phyloP scores from a whole-genome alignment of 306 rosid genomes.

The Ochetophila trinervis region DNA sequence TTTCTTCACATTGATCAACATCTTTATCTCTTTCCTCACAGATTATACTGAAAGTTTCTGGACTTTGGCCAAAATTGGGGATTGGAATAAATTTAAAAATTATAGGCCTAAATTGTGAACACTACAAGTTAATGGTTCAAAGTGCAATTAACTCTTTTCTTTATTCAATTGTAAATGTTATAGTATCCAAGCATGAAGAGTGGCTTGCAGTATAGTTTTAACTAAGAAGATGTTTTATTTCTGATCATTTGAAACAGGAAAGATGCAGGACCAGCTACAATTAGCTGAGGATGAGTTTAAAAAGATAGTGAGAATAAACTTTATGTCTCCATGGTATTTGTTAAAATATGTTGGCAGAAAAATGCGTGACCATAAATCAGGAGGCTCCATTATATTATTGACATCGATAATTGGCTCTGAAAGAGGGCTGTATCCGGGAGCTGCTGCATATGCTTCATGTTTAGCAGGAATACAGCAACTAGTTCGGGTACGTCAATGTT shows the following conservation, averaged over 20 bases:
- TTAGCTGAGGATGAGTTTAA: slow-evolving; percentile 53
- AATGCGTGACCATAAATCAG: slow-evolving; percentile 60
- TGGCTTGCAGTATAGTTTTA: not conserved
- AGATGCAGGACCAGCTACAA: slow-evolving; percentile 54
- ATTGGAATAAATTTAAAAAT: no score
- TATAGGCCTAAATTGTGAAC: no score
- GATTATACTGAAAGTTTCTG: no score
- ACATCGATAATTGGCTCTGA: slow-evolving; percentile 64
- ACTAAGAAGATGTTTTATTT: slow-evolving; percentile 5
- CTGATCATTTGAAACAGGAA: slow-evolving; percentile 48
- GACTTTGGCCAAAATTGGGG: no score
- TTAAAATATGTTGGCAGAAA: slow-evolving; percentile 64
- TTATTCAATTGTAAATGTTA: no score
- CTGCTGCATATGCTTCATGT: slow-evolving; percentile 64
- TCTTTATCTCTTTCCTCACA: no score
- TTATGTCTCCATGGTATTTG: slow-evolving; percentile 73
- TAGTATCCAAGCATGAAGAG: no score
- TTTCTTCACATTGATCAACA: no score
- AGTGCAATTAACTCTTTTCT: no score
- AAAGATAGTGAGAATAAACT: slow-evolving; percentile 61
- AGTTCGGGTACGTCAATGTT: slow-evolving; percentile 52
- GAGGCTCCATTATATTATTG: slow-evolving; percentile 74
- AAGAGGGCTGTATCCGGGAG: slow-evolving; percentile 77
- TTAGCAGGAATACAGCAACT: slow-evolving; percentile 72
- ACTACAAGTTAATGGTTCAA: no score